These are phyloP conservation scores for Rhodotorula babjevae DNA, from an alignment of 768 basidiomycete species.

Conservation along the genomic window DNA sequence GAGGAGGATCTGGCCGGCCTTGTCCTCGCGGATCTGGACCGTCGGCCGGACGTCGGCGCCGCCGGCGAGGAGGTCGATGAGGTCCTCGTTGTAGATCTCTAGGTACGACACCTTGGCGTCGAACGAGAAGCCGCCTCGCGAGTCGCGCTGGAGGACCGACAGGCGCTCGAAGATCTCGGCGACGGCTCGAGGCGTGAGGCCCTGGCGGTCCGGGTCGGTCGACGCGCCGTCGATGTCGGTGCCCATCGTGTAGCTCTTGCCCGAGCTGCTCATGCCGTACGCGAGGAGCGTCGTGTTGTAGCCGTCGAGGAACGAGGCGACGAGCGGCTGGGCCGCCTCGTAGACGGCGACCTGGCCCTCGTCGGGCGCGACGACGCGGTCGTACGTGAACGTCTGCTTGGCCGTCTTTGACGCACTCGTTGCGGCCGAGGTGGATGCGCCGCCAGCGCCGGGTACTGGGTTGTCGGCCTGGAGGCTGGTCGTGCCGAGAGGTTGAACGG, in stretches of 20 bases:
- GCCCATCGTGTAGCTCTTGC: conserved; percentile 98
- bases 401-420: conserved; percentile 53
- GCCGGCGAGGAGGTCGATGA: conserved; percentile 83
- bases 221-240: conserved; percentile 56
- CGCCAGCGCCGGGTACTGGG: conserved; percentile 47
- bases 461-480: conserved; percentile 81
- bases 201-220: conserved; percentile 55
- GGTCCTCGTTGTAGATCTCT: conserved; percentile 98
- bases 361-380: conserved; percentile 84
- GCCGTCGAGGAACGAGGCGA: conserved; percentile 81
- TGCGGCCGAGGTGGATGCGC: conserved; percentile 53
- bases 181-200: conserved; percentile 91
- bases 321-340: conserved; percentile 72
- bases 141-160: conserved; percentile 64
- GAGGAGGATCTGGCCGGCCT: conserved; percentile 95
- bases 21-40: conserved; percentile 94
- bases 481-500: conserved; percentile 68
- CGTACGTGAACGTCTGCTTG: conserved; percentile 76
- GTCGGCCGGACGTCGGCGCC: conserved; percentile 63
- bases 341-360: conserved; percentile 82
- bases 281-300: conserved; percentile 98
- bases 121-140: conserved; percentile 47
- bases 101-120: conserved; percentile 85
- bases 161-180: conserved; percentile 46
- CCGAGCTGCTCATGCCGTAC: conserved; percentile 94